phyloP scores from a whole-genome alignment of 164 flowering plant genomes.

The Platanus orientalis region DNA sequence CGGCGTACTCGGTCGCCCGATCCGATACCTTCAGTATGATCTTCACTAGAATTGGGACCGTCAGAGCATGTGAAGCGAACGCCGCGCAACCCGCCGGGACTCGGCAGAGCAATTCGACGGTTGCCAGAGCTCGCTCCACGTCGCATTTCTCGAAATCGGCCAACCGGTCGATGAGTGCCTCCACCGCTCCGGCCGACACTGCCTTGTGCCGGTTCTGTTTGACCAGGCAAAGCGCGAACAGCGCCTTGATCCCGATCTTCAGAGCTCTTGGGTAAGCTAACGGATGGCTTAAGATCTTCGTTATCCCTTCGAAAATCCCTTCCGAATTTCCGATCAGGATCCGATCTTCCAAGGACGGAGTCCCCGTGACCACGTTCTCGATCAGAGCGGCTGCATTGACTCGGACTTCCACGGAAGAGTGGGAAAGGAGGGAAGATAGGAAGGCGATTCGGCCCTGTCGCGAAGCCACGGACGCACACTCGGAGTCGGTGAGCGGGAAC shows the following conservation, averaged over 20 bases:
- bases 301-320: slow-evolving; percentile 57
- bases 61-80: slow-evolving; percentile 60
- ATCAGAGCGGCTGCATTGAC: slow-evolving; percentile 72
- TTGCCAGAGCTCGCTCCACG: slow-evolving; percentile 81
- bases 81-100: slow-evolving; percentile 65
- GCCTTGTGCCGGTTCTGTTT: slow-evolving; percentile 68
- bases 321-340: slow-evolving; percentile 39
- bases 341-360: slow-evolving; percentile 55
- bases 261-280: slow-evolving; percentile 47
- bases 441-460: slow-evolving; percentile 37
- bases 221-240: slow-evolving; percentile 70
- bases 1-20: slow-evolving; percentile 91
- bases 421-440: too few species aligned
- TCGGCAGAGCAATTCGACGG: slow-evolving; percentile 82
- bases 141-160: slow-evolving; percentile 78
- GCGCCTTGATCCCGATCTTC: slow-evolving; percentile 57
- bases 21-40: slow-evolving; percentile 70
- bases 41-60: slow-evolving; percentile 72
- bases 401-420: too few species aligned
- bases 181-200: slow-evolving; percentile 71
- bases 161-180: slow-evolving; percentile 47
- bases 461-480: slow-evolving; percentile 45
- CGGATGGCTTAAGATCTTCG: slow-evolving; percentile 40
- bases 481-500: slow-evolving; percentile 53
- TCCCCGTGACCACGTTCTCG: slow-evolving; percentile 54